These are phyloP conservation scores for Blastobotrys arbuscula DNA, from an alignment of 1,139 yeast genomes.

Conservation along the genomic window DNA sequence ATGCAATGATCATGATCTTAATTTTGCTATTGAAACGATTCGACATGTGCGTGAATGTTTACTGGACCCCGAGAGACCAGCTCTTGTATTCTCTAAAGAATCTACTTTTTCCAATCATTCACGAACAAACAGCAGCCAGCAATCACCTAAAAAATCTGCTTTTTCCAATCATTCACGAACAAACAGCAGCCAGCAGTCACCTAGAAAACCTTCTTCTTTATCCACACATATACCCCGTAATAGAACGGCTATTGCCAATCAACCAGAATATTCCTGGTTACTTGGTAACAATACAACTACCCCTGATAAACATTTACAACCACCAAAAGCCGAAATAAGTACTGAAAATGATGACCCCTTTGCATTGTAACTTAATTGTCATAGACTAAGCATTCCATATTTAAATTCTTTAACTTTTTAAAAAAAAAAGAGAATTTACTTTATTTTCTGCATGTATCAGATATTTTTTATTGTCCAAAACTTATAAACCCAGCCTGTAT, in stretches of 20 bases:
- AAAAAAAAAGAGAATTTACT: no score
- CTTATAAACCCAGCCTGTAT: no score
- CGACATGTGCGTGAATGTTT: slow-evolving; percentile 21
- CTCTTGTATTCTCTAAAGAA: not conserved
- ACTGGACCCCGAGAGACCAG: slow-evolving; percentile 7
- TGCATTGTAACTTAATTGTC: no score
- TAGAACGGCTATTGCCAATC: slow-evolving; percentile 7
- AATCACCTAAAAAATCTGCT: slow-evolving; percentile 8
- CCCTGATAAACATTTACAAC: not conserved
- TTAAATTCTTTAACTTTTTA: no score
- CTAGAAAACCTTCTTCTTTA: not conserved
- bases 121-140: not conserved
- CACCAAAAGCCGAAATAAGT: not conserved
- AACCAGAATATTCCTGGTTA: slow-evolving; percentile 20
- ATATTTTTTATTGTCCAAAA: no score
- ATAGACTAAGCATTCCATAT: no score
- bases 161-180: no score
- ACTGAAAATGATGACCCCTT: slow-evolving; percentile 5
- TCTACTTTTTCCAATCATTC: not conserved
- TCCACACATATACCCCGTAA: no score
- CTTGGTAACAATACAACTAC: slow-evolving; percentile 11
- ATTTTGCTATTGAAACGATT: slow-evolving; percentile 20
- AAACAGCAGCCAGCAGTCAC: no score
- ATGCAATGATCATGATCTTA: not conserved
- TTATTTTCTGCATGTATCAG: no score